A percentile compares a stretch with the other conserved stretches of the same genome.
Evolutionary conservation across 176 grass and related monocot species (phyloP).

Genomic region (Puya raimondii): DNA sequence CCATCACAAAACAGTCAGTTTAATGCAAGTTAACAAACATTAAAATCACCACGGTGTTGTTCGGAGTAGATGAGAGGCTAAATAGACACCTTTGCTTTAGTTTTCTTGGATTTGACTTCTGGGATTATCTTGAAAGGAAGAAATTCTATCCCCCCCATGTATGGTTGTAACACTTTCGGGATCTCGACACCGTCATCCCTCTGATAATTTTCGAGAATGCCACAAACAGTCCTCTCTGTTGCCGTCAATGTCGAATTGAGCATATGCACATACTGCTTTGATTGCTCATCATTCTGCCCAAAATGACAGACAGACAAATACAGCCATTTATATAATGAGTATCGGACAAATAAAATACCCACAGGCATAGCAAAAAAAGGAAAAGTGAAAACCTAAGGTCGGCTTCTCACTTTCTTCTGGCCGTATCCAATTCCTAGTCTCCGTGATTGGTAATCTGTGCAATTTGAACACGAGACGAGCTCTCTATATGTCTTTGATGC

Average conservation of each 20-base stretch:
- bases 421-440: conserved; percentile 79
- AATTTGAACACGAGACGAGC: conserved; percentile 90
- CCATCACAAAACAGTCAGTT: no score
- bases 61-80: neutral
- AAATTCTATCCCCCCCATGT: conserved; percentile 60
- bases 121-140: conserved; percentile 60
- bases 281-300: conserved; percentile 70
- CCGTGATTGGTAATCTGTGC: conserved; percentile 88
- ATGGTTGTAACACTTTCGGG: conserved; percentile 53
- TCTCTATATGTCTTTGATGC: conserved; percentile 85
- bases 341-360: neutral
- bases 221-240: conserved; percentile 86
- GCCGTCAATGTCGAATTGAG: conserved; percentile 87
- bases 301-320: conserved; percentile 2
- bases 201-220: conserved; percentile 83
- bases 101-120: conserved; percentile 49
- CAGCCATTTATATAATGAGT: neutral
- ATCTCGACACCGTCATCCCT: conserved; percentile 67
- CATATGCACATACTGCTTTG: conserved; percentile 89
- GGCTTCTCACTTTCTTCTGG: conserved; percentile 70
- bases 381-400: neutral
- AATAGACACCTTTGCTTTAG: conserved; percentile 45
- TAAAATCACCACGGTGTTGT: no score
- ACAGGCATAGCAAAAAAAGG: neutral
- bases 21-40: no score